Evolutionary conservation across 2,329 filamentous ascomycete species (phyloP).

Genomic region (Exophiala alcalophila): DNA sequence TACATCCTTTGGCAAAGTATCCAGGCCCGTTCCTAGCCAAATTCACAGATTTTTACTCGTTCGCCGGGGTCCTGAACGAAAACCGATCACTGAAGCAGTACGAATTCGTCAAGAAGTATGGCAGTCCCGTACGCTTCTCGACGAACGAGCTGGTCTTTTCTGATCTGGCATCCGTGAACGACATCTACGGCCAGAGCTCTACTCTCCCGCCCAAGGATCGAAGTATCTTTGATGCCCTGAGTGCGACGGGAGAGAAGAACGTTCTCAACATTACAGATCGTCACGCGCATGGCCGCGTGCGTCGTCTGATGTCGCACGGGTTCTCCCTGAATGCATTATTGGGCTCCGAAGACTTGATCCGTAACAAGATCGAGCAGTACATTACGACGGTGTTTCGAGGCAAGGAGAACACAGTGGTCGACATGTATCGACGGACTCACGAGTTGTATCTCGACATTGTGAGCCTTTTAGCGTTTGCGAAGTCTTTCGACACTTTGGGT

Average conservation of each 20-base stretch:
- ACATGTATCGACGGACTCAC: too few relatives aligned
- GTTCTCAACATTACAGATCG: constrained; percentile 20
- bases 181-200: constrained; percentile 32
- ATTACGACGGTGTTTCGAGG: constrained; percentile 2
- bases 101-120: constrained; percentile 30
- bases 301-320: constrained; percentile 38
- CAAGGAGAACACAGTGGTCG: too few relatives aligned
- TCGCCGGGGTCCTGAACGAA: constrained; percentile 3
- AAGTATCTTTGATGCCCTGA: constrained; percentile 16
- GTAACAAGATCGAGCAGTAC: constrained; percentile 5
- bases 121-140: constrained; percentile 35
- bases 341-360: constrained; percentile 7
- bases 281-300: constrained; percentile 30
- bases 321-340: constrained; percentile 36
- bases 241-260: constrained; percentile 7
- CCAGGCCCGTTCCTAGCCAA: constrained; percentile 60
- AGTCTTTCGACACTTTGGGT: constrained; percentile 13
- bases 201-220: constrained; percentile 17
- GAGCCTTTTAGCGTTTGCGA: constrained; percentile 11
- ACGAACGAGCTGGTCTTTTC: constrained; percentile 38
- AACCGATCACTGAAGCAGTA: constrained; percentile 9
- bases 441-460: constrained; percentile 17
- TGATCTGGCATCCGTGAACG: constrained; percentile 35
- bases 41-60: constrained; percentile 12
- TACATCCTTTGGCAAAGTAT: constrained; percentile 61